Base-by-base conservation (phyloP, 495 filamentous ascomycete species). In the Rostrohypoxylon terebratum region DNA sequence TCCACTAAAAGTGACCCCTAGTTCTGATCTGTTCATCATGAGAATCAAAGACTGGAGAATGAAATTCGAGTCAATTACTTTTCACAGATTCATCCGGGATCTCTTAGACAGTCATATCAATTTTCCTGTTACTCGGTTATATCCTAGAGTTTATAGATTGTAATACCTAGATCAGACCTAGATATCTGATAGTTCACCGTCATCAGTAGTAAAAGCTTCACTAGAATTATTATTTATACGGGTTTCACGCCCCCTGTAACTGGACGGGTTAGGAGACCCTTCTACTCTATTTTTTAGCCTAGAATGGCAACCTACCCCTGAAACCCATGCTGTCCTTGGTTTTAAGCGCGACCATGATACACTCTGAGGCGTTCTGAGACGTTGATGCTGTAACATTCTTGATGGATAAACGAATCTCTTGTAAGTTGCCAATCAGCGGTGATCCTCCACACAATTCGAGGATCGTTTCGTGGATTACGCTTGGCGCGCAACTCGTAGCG, bases 341-440 rank as follows among this genome's bases (percentile, higher is more conserved):
- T 31, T 47, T 53, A 40, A 36, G 66, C 61, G 66, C 57, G 18
- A 53, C n/a, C 33, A 65, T 73, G 71, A 69, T 51, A 73, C 71
- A 73, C 11, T 45, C 28, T 21, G 42, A 63, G 10, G 14, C 10
- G 10, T 69, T 57, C 71, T 73, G 71, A 73, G 71, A 73, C 71
- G 45, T 50, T 31, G 61, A 66, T 66, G 50, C 44, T 69, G 61
- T 66, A 44, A 57, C 61, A 58, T 59, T 50, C 60, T 18, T 42
- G 65, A 65, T 68, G 47, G 34, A 25, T 28, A 48, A 10, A 59
- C 60, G 47, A 48, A 64, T 68, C 60, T 68, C 42, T 58, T 36
- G 13, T 55, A 20, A 23, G 16, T 61, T 66, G 54, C 63, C 69
- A 72, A 72, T 59, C 36, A 53, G 25, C 63, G 63, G 28, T 59